A percentile compares a stretch with the other conserved stretches of the same genome.
Evolutionary conservation across 1,284 basidiomycete genomes (phyloP).

Genomic region (Tilletia walkeri): DNA sequence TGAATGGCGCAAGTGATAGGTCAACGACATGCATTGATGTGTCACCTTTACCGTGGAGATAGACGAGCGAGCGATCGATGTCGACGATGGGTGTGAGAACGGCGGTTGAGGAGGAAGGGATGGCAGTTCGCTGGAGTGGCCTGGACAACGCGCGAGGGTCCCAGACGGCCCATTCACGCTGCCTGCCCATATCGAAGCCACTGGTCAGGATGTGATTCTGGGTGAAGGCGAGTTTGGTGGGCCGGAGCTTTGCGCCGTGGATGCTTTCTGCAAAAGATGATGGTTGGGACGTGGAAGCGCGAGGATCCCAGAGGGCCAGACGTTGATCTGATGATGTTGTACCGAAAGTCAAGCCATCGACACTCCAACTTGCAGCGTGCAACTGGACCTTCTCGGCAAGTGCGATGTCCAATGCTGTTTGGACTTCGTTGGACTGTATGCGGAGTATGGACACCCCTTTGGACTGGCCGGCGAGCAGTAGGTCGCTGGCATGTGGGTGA

Average conservation of each 20-base stretch:
- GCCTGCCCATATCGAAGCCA: slow-evolving; percentile 15
- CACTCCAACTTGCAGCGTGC: slow-evolving; percentile 2
- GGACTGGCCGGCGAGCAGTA: not conserved
- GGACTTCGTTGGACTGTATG: not conserved
- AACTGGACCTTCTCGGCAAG: not conserved
- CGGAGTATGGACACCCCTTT: not conserved
- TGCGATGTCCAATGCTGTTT: not conserved
- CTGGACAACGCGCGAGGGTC: slow-evolving; percentile 1
- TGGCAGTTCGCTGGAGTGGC: not conserved
- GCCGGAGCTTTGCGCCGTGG: slow-evolving; percentile 16
- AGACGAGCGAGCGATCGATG: slow-evolving; percentile 16
- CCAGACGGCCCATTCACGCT: slow-evolving; percentile 21
- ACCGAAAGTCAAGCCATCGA: not conserved
- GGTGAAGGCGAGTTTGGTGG: slow-evolving; percentile 13
- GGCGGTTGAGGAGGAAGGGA: slow-evolving; percentile 10
- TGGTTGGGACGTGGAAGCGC: not conserved
- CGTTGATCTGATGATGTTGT: slow-evolving; percentile 5
- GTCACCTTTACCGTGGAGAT: slow-evolving; percentile 17
- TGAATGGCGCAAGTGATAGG: not conserved
- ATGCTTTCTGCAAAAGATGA: not conserved
- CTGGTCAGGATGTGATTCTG: slow-evolving; percentile 11
- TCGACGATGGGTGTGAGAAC: slow-evolving; percentile 14
- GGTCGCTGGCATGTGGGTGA: slow-evolving; percentile 6
- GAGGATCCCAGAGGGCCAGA: slow-evolving; percentile 1
- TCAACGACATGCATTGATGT: slow-evolving; percentile 4